Conservation (phyloP, 805 yeast genomes). For the Cyberlindnera saturnus region DNA sequence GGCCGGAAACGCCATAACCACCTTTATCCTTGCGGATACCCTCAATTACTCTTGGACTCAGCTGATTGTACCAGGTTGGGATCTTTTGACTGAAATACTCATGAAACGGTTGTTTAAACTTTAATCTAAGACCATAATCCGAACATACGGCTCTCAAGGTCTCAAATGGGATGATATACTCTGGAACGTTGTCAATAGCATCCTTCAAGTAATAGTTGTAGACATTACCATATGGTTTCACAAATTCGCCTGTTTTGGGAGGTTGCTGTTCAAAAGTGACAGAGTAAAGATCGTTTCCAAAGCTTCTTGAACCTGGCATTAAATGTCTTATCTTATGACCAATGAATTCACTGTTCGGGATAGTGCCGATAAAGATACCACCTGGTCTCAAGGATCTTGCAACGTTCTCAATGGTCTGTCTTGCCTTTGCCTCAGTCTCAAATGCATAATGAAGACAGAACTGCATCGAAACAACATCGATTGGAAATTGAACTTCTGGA, state of each 20-base stretch:
- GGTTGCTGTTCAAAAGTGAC: conserved; percentile 77
- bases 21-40: conserved; percentile 66
- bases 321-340: conserved; percentile 55
- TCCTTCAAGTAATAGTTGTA: conserved; percentile 80
- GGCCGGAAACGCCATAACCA: conserved; percentile 79
- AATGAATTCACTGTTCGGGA: conserved; percentile 86
- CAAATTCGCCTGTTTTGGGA: conserved; percentile 68
- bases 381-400: conserved; percentile 71
- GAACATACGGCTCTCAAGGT: conserved; percentile 76
- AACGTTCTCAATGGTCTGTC: conserved; percentile 67
- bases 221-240: conserved; percentile 74
- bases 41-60: conserved; percentile 57
- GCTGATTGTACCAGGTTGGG: conserved; percentile 52
- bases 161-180: conserved; percentile 93
- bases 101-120: conserved; percentile 69
- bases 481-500: conserved; percentile 66
- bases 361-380: conserved; percentile 88
- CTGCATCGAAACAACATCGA: conserved; percentile 85
- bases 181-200: conserved; percentile 96
- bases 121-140: conserved; percentile 70
- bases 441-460: conserved; percentile 95
- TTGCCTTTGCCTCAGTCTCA: conserved; percentile 74
- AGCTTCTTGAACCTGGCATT: conserved; percentile 46
- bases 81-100: conserved; percentile 79
- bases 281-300: conserved; percentile 83